Percentiles rank a stretch among this genome's conserved stretches.
Evolutionary conservation across 805 yeast species (phyloP).

Genomic region (Cyberlindnera euphorbiae): DNA sequence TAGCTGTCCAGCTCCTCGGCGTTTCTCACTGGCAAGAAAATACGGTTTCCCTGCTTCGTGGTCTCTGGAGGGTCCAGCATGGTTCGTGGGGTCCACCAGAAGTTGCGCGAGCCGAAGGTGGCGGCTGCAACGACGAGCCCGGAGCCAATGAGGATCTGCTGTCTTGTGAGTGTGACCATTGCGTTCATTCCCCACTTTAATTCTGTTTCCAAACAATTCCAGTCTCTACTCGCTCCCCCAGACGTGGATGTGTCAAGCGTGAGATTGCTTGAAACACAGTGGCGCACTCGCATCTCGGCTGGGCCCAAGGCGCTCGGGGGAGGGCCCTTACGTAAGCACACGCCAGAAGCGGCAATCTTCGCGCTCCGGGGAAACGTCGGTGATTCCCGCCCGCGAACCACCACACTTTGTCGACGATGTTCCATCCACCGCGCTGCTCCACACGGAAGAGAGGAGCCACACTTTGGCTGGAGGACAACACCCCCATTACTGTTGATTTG

Average conservation of each 20-base stretch:
- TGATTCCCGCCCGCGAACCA: not conserved
- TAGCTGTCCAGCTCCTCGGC: conserved; percentile 55
- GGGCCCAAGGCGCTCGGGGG: no score
- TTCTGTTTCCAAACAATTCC: no score
- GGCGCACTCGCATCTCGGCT: not conserved
- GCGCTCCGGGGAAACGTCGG: conserved; percentile 1
- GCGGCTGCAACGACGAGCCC: conserved; percentile 21
- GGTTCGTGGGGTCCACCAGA: conserved; percentile 32
- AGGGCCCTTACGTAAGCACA: no score
- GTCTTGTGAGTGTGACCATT: conserved; percentile 19
- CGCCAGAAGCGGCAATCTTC: conserved; percentile 8
- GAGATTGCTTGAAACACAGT: not conserved
- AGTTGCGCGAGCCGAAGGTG: conserved; percentile 18
- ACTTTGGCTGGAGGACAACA: no score
- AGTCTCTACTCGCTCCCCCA: no score
- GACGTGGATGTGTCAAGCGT: conserved; percentile 2
- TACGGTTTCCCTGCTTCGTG: conserved; percentile 33
- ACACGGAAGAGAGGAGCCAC: no score
- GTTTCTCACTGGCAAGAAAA: conserved; percentile 50
- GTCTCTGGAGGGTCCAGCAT: conserved; percentile 35
- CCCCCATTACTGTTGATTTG: no score
- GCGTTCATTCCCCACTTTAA: conserved; percentile 2
- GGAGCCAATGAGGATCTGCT: conserved; percentile 24
- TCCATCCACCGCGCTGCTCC: not conserved
- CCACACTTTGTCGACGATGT: conserved; percentile 3